Evolutionary conservation across 371 early-diverging fungal genomes (phyloP).

Genomic region (Chytridiales sp.): DNA sequence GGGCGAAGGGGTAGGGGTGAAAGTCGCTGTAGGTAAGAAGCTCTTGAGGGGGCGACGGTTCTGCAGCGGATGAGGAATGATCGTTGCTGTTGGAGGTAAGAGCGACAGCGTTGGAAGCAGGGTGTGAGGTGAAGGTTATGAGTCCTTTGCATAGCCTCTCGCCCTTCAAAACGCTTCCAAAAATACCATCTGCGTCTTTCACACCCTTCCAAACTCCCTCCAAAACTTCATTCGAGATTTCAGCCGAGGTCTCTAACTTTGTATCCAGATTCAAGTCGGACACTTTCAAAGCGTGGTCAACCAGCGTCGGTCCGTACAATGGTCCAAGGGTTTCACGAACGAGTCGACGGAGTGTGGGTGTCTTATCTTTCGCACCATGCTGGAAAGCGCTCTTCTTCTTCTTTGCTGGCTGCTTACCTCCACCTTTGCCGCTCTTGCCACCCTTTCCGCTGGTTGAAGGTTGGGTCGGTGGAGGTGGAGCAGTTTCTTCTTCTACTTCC

Average conservation of each 20-base stretch:
- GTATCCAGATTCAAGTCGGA: slow-evolving; percentile 57
- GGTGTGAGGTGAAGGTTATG: too few species aligned
- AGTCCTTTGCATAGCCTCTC: too few species aligned
- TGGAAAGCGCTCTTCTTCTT: slow-evolving; percentile 16
- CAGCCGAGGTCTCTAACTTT: slow-evolving; percentile 6
- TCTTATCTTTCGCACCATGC: background rate
- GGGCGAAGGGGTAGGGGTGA: slow-evolving; percentile 80
- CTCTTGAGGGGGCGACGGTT: background rate
- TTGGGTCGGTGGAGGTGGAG: too few species aligned
- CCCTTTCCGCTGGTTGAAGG: too few species aligned
- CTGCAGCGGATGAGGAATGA: background rate
- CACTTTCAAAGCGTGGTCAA: slow-evolving; percentile 77
- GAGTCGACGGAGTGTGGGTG: too few species aligned
- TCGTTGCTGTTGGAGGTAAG: background rate
- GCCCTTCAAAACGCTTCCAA: too few species aligned
- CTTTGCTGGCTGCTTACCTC: slow-evolving; percentile 2
- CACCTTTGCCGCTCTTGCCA: too few species aligned
- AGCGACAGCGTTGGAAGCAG: too few species aligned
- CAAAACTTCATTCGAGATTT: background rate
- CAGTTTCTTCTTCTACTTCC: slow-evolving; percentile 6
- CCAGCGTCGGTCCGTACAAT: slow-evolving; percentile 85
- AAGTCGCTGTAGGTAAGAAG: slow-evolving; percentile 78
- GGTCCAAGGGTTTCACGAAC: slow-evolving; percentile 63
- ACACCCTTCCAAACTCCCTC: slow-evolving; percentile 11
- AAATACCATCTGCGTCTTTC: slow-evolving; percentile 15